Conservation (phyloP, 2,329 filamentous ascomycete species). For the Pleoardoris graminearum region DNA sequence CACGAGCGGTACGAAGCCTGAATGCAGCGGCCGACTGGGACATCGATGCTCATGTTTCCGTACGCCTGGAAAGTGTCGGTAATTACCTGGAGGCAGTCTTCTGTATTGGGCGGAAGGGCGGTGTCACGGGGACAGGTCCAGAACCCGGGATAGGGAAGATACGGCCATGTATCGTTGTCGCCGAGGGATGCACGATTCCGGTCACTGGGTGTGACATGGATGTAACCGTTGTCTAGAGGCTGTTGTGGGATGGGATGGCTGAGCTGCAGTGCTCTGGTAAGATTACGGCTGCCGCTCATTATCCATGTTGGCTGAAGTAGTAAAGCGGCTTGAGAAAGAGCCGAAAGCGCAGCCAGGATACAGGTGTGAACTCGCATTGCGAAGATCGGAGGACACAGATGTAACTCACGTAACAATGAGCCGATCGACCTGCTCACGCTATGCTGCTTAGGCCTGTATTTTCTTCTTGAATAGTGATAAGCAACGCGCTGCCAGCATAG, state of each 20-base stretch:
- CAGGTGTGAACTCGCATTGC: neutral
- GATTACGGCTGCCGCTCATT: neutral
- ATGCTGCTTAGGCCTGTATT: too few species aligned
- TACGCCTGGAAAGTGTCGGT: neutral
- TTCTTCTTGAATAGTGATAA: too few species aligned
- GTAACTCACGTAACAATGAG: too few species aligned
- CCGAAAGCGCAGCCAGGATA: neutral
- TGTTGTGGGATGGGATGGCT: neutral
- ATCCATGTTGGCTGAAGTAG: neutral
- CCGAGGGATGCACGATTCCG: neutral
- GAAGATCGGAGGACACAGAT: too few species aligned
- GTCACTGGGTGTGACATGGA: neutral
- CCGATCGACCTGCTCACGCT: too few species aligned
- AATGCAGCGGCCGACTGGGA: neutral
- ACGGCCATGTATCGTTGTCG: neutral
- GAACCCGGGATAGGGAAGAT: neutral
- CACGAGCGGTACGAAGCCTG: neutral
- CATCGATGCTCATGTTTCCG: neutral
- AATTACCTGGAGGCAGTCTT: slow-evolving; percentile 1
- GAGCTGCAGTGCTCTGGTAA: neutral
- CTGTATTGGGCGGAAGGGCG: slow-evolving; percentile 1
- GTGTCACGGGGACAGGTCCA: slow-evolving; percentile 3
- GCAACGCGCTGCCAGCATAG: too few species aligned
- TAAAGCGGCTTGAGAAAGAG: neutral
- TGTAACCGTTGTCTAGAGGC: neutral